Conservation (phyloP, 1,284 basidiomycete species). For the Taiwanofungus camphoratus region DNA sequence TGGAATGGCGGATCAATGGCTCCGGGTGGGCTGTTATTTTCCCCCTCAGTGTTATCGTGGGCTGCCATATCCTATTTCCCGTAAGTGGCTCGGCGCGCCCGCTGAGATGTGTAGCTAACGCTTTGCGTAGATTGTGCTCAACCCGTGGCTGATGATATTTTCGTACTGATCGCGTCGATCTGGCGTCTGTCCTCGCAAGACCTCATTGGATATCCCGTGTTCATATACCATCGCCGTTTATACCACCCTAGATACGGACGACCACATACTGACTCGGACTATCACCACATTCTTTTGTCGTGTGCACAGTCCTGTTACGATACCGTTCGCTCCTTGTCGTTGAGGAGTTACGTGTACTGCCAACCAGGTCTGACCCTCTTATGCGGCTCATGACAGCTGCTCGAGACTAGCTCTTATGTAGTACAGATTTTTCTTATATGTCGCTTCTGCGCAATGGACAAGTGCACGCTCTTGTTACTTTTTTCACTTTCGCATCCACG, state of each 20-base stretch:
- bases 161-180: constrained; percentile 31
- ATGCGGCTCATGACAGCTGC: too few relatives aligned
- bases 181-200: neutral
- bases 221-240: constrained; percentile 7
- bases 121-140: constrained; percentile 36
- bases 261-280: neutral
- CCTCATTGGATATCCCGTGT: constrained; percentile 4
- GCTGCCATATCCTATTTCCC: constrained; percentile 40
- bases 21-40: constrained; percentile 38
- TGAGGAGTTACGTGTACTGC: neutral
- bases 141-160: constrained; percentile 47
- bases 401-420: too few relatives aligned
- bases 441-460: too few relatives aligned
- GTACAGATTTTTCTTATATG: too few relatives aligned
- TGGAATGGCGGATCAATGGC: constrained; percentile 40
- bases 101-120: neutral
- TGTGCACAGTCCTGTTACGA: neutral
- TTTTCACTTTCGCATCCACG: too few relatives aligned
- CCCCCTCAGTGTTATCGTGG: constrained; percentile 33
- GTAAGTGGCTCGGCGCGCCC: constrained; percentile 19
- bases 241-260: constrained; percentile 9
- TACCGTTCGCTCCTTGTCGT: constrained; percentile 2
- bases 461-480: too few relatives aligned
- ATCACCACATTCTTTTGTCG: neutral
- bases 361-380: too few relatives aligned